phyloP scores from a whole-genome alignment of 2,329 filamentous ascomycete species.

The Ceratocystis papillata region DNA sequence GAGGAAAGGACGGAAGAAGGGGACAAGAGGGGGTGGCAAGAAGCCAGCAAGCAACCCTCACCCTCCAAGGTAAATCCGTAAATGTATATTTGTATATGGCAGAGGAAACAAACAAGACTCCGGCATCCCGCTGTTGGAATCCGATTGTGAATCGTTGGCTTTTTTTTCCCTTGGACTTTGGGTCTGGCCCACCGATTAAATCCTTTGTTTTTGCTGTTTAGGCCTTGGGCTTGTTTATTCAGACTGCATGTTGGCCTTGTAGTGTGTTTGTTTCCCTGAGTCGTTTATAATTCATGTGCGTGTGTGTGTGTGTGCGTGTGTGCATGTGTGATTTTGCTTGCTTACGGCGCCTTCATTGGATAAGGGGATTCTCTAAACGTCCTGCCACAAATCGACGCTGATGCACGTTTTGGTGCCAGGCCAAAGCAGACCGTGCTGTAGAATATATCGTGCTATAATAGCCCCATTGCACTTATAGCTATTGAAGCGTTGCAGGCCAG shows the following conservation, averaged over 20 bases:
- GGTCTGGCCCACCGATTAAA: too few relatives aligned
- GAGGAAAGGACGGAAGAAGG: too few relatives aligned
- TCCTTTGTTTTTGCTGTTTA: too few relatives aligned
- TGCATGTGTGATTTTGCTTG: too few relatives aligned
- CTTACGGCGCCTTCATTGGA: background rate
- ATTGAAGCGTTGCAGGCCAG: background rate
- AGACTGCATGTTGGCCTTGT: too few relatives aligned
- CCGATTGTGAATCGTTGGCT: background rate
- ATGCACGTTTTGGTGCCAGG: background rate
- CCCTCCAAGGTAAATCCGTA: background rate
- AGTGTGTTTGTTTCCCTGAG: too few relatives aligned
- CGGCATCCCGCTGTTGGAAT: background rate
- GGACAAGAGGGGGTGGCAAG: too few relatives aligned
- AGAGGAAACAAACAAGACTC: slow-evolving; percentile 5
- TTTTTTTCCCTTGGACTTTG: background rate
- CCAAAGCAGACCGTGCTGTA: background rate
- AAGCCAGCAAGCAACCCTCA: background rate
- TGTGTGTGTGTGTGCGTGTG: too few relatives aligned
- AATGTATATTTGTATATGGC: background rate
- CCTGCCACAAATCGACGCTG: background rate
- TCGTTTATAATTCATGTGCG: too few relatives aligned
- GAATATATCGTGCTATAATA: background rate
- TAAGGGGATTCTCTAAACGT: background rate
- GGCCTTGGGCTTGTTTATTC: too few relatives aligned
- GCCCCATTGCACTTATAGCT: background rate